Evolutionary conservation across 257 asterid species (phyloP).

Genomic region (Solanum arcanum): DNA sequence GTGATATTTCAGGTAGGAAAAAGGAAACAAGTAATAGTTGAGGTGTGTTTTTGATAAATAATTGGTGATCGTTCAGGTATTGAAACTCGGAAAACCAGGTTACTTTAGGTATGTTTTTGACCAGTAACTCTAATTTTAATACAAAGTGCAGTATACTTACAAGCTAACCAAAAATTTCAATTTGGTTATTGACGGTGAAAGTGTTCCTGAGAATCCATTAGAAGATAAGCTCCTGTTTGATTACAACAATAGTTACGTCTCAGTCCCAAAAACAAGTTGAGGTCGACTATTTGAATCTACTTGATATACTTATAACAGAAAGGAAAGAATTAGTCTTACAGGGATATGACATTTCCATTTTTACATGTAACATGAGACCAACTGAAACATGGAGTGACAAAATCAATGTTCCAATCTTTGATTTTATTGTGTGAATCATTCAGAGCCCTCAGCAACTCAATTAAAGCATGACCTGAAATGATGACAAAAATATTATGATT

Average conservation of each 20-base stretch:
- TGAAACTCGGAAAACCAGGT: neutral
- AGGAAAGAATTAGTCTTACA: slow-evolving; percentile 22
- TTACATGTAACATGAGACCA: slow-evolving; percentile 78
- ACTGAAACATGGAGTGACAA: slow-evolving; percentile 85
- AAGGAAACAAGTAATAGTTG: neutral
- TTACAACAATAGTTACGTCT: neutral
- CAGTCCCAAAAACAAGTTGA: neutral
- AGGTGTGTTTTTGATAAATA: neutral
- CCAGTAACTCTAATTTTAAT: neutral
- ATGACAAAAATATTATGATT: neutral
- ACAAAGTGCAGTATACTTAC: slow-evolving; percentile 28
- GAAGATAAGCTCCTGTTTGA: slow-evolving; percentile 59
- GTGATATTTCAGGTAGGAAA: neutral
- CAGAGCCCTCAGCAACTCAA: slow-evolving; percentile 40
- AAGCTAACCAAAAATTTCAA: slow-evolving; percentile 50
- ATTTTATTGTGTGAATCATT: slow-evolving; percentile 50
- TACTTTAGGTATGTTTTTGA: neutral
- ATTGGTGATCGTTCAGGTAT: neutral
- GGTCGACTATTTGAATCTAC: neutral
- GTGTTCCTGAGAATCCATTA: slow-evolving; percentile 71
- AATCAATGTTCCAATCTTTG: slow-evolving; percentile 44
- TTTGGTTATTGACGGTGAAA: slow-evolving; percentile 59
- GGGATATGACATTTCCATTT: slow-evolving; percentile 54
- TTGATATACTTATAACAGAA: neutral
- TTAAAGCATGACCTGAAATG: slow-evolving; percentile 60